Percentiles rank a stretch among this genome's conserved stretches.
Evolutionary conservation across 2,329 filamentous ascomycete genomes (phyloP).

Genomic region (Fusarium siculi): DNA sequence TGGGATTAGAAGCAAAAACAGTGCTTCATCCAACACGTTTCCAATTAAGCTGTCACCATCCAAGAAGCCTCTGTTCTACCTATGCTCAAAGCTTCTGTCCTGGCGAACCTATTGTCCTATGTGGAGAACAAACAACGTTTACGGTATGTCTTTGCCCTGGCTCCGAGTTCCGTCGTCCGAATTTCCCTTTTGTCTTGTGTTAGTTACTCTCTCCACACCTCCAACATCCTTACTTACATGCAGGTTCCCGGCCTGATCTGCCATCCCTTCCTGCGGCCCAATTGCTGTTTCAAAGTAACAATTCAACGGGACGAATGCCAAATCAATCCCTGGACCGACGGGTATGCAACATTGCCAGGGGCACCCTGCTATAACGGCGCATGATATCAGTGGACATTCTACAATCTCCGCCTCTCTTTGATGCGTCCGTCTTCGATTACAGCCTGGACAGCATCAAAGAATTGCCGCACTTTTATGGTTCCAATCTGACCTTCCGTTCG

Average conservation of each 20-base stretch:
- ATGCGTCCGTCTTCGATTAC: neutral
- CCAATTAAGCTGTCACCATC: neutral
- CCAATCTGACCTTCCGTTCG: neutral
- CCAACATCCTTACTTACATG: neutral
- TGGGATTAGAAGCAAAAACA: neutral
- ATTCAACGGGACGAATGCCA: conserved; percentile 19
- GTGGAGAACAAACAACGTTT: conserved; percentile 18
- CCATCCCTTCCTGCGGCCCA: conserved; percentile 21
- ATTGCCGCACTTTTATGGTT: conserved; percentile 21
- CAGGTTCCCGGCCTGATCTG: conserved; percentile 34
- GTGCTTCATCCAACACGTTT: neutral
- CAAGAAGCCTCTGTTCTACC: neutral
- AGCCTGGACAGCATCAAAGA: neutral
- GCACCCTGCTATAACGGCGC: conserved; percentile 9
- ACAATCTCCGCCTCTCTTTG: neutral
- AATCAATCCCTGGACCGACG: conserved; percentile 9
- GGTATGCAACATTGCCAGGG: conserved; percentile 9
- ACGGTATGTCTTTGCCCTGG: neutral
- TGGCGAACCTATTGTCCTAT: neutral
- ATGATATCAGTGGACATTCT: conserved; percentile 18
- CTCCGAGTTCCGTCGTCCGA: neutral
- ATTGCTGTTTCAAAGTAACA: conserved; percentile 30
- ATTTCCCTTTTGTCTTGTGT: neutral
- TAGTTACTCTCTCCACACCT: neutral
- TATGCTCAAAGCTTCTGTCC: neutral